Base-by-base conservation (phyloP, 768 basidiomycete species). In the Suillus fuscotomentosus region DNA sequence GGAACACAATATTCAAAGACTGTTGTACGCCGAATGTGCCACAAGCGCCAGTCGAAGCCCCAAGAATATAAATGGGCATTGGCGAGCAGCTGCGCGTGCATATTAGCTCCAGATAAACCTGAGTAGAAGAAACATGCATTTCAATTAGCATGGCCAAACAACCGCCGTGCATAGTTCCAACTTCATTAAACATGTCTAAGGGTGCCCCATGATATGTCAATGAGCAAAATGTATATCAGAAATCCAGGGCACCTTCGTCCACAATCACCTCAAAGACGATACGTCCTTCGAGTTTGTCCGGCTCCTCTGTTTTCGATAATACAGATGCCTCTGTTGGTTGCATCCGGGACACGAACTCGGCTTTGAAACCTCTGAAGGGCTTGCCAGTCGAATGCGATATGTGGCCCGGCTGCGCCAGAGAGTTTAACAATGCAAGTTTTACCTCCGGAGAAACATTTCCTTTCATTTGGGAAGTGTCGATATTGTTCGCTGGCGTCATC, bases 131-230 rank as follows among this genome's bases (percentile, higher is more conserved):
- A 7, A 65, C 80, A 43, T 62, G 84, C 84, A 84, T 74, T 66
- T 86, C 85, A 42, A 86, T 78, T 31, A 86, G 65, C 62, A 79
- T 79, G 3, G 77, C 66, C 20, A 77, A 70, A 62, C 82, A 83
- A 7, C 80, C 83, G 20, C 80, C 75, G 48, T 82, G 76, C 67
- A 85, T 63, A 5, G 68, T 72, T 0, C 79, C 83, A 5, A 48
- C 57, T 8, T 57, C 42, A 54, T 81, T 79, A 43, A 83, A 70
- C 80, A 84, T 83, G 42, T 85, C 84, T 85, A 20, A 41, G 9
- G 22, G 4, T 22, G 5, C 34, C 22, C 1, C 15, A 4, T 38
- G 8, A 54, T 34, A 63, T 50, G 8, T 11, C 38, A 39, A 17
- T 15, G 36, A 50, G 64, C 38, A 66, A n/a, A 43, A n/a, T 14